Evolutionary conservation across 805 yeast species (phyloP), one percentile per base, ranked within the genome.

Genomic region (Barnettozyma populi): DNA sequence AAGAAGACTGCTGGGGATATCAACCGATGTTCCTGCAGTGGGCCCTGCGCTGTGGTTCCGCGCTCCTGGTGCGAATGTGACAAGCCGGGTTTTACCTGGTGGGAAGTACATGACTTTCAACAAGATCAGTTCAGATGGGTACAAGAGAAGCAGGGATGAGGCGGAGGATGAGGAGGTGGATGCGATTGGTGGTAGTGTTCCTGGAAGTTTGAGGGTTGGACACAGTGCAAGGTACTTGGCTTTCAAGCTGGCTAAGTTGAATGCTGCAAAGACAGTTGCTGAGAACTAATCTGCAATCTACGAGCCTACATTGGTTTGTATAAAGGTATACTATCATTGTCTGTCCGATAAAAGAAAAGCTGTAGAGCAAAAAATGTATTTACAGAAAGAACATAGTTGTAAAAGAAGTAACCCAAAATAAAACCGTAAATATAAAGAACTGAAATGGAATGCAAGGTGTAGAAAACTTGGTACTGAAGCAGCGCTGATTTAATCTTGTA

Each of bases 211-310:
- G 24, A 75, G 75, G 34, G 61, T 82, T 34, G 89, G 95, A 6
- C 95, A 88, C 58, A 78, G 86, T 44, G 87, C 89, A 2, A 73
- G 74, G 57, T 90, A 86, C 60, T 63, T 89, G 60, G 86, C 88
- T 2, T 81, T 76, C 76, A 79, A 75, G 60, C 49, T 50, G 35
- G 41, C 41, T 16, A 37, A 23, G 27, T 7, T 35, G 37, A 20
- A 35, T 10, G 37, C 37, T 18, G 21, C 8, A 18, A 35, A 35
- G 21, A 23, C 7, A 10, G 11, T 23, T 35, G 9, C 13, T 8
- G 5, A 35, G 37, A 16, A 11, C 16, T 14, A 11, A 3, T 29
- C 16, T 16, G 13, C 13, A 16, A 29, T 13, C 7, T 4, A 16
- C 13, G 7, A 4, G 5, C 7, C 32, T 29, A 29, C 32, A 29